A percentile compares a stretch with the other conserved stretches of the same genome.
Conservation (phyloP, 345 rosid genomes). For the Gossypium australe region DNA sequence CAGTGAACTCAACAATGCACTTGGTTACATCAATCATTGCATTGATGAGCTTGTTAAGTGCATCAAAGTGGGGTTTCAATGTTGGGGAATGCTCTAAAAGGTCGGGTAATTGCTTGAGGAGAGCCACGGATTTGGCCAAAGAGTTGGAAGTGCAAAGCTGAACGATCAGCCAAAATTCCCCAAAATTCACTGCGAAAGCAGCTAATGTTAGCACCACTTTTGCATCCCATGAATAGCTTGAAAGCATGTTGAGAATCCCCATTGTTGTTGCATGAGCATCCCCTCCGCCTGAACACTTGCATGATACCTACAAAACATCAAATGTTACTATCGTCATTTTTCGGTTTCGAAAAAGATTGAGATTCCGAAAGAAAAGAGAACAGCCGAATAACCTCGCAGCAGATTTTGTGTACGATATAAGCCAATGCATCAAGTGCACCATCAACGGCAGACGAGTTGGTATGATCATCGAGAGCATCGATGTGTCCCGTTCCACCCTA, state of each 20-base stretch:
- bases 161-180: conserved; percentile 38
- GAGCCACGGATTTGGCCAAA: conserved; percentile 31
- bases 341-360: too few species aligned
- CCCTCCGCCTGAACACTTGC: conserved; percentile 47
- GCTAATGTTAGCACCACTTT: conserved; percentile 44
- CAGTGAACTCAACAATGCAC: conserved; percentile 45
- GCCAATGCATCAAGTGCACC: conserved; percentile 28
- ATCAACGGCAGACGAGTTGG: conserved; percentile 5
- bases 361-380: too few species aligned
- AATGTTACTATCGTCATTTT: too few species aligned
- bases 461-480: conserved; percentile 16
- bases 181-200: conserved; percentile 39
- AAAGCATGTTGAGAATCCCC: conserved; percentile 32
- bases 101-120: conserved; percentile 40
- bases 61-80: conserved; percentile 36
- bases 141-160: conserved; percentile 26
- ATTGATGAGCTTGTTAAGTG: conserved; percentile 33
- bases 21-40: conserved; percentile 50
- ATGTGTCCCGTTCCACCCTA: conserved; percentile 23
- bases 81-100: conserved; percentile 22
- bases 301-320: conserved; percentile 24
- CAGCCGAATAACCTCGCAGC: conserved; percentile 33
- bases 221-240: conserved; percentile 44
- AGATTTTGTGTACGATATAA: conserved; percentile 25
- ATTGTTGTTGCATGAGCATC: conserved; percentile 41